Conservation (phyloP, 1,284 basidiomycete genomes). For the Cryptococcus maquisensis region DNA sequence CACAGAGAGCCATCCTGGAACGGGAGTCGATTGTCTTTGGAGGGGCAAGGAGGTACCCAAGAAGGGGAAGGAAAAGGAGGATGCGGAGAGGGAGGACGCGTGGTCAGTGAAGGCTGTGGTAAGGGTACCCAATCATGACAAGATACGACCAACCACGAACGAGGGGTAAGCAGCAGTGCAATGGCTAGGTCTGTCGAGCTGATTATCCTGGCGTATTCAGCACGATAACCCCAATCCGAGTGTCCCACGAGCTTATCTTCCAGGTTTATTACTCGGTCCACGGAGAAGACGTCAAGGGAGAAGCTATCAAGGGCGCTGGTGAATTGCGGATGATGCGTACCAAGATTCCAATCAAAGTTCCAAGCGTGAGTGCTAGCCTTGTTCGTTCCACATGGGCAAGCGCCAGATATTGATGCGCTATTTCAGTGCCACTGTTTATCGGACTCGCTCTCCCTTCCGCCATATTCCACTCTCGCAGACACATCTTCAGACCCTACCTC, state of each 20-base stretch:
- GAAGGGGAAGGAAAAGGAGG: constrained; percentile 1
- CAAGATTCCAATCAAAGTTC: constrained; percentile 34
- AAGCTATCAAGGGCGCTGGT: constrained; percentile 33
- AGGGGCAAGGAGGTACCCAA: constrained; percentile 34
- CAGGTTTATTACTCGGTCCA: constrained; percentile 46
- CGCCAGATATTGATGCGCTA: neutral
- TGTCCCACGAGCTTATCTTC: constrained; percentile 38
- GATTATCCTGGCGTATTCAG: constrained; percentile 11
- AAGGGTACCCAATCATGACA: constrained; percentile 44
- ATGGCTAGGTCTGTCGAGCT: neutral
- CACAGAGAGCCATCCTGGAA: constrained; percentile 27
- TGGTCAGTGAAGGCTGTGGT: constrained; percentile 36
- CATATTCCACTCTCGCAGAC: neutral
- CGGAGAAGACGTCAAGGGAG: constrained; percentile 28
- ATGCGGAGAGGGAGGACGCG: constrained; percentile 10
- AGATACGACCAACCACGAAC: constrained; percentile 43
- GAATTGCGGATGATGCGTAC: constrained; percentile 41
- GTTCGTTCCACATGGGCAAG: too few species aligned
- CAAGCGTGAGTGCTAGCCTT: constrained; percentile 28
- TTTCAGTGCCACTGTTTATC: neutral
- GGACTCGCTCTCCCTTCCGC: neutral
- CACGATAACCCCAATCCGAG: constrained; percentile 45
- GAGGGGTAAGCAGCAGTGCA: constrained; percentile 31
- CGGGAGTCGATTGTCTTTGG: constrained; percentile 33
- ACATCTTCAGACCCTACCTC: too few species aligned